Evolutionary conservation across 495 filamentous ascomycete species (phyloP).

Genomic region (Penicillium waksmanii): DNA sequence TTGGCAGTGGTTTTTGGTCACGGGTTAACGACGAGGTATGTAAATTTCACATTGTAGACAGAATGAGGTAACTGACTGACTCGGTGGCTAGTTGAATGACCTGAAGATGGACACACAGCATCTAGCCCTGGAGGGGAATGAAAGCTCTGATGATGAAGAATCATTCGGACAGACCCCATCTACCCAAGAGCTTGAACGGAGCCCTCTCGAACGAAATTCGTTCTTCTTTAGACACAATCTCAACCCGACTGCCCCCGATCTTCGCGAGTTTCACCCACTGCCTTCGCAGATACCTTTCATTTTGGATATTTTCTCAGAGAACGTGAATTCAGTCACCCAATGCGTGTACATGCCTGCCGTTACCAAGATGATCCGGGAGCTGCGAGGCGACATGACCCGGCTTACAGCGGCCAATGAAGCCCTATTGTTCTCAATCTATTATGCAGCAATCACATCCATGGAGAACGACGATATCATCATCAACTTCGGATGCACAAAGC

Average conservation of each 20-base stretch:
- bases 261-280: slow-evolving; percentile 51
- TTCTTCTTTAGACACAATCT: slow-evolving; percentile 57
- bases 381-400: slow-evolving; percentile 34
- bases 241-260: slow-evolving; percentile 30
- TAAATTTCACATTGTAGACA: not conserved
- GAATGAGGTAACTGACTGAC: slow-evolving; percentile 8
- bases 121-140: slow-evolving; percentile 40
- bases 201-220: slow-evolving; percentile 54
- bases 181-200: slow-evolving; percentile 42
- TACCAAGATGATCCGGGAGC: slow-evolving; percentile 46
- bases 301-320: slow-evolving; percentile 54
- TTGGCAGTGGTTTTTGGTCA: slow-evolving; percentile 58
- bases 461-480: slow-evolving; percentile 55
- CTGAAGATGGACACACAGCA: slow-evolving; percentile 44
- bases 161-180: slow-evolving; percentile 23
- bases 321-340: slow-evolving; percentile 53
- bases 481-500: slow-evolving; percentile 55
- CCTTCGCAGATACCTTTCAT: slow-evolving; percentile 57
- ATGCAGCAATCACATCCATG: slow-evolving; percentile 60
- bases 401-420: slow-evolving; percentile 55
- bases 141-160: slow-evolving; percentile 14
- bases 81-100: slow-evolving; percentile 38
- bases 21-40: slow-evolving; percentile 57
- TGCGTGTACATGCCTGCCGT: slow-evolving; percentile 58
- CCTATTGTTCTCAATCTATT: slow-evolving; percentile 64